Evolutionary conservation across 2,329 filamentous ascomycete species (phyloP).

Genomic region (Fusarium sp.): DNA sequence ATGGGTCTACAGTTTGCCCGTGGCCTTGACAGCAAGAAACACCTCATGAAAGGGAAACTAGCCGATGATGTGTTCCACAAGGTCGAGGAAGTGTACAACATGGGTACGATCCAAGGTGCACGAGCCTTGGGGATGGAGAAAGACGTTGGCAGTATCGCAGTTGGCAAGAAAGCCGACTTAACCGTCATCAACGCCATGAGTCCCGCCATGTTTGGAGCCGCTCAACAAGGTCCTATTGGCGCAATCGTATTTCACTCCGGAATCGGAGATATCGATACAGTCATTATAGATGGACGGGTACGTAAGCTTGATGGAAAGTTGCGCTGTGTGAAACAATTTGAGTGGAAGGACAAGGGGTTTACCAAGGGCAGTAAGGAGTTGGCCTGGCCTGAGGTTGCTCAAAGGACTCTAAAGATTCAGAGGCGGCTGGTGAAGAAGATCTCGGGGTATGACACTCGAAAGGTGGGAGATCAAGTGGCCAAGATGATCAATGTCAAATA

Average conservation of each 20-base stretch:
- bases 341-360: background rate
- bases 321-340: background rate
- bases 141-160: constrained; percentile 8
- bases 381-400: background rate
- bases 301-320: constrained; percentile 6
- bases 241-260: constrained; percentile 7
- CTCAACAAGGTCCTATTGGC: background rate
- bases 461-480: background rate
- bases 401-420: background rate
- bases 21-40: background rate
- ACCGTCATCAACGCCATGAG: constrained; percentile 5
- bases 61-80: background rate
- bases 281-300: constrained; percentile 2
- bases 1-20: background rate
- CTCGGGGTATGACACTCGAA: background rate
- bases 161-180: constrained; percentile 8
- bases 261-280: constrained; percentile 1
- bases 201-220: constrained; percentile 2
- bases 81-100: constrained; percentile 4
- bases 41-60: background rate
- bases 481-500: constrained; percentile 7
- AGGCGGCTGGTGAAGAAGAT: background rate
- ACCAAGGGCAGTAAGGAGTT: background rate
- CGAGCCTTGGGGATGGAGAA: constrained; percentile 6
- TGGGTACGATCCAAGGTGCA: constrained; percentile 14